A percentile compares a stretch with the other conserved stretches of the same genome.
These are phyloP conservation scores for Micractinium conductrix DNA, from an alignment of 139 green algal species.

Conservation along the genomic window DNA sequence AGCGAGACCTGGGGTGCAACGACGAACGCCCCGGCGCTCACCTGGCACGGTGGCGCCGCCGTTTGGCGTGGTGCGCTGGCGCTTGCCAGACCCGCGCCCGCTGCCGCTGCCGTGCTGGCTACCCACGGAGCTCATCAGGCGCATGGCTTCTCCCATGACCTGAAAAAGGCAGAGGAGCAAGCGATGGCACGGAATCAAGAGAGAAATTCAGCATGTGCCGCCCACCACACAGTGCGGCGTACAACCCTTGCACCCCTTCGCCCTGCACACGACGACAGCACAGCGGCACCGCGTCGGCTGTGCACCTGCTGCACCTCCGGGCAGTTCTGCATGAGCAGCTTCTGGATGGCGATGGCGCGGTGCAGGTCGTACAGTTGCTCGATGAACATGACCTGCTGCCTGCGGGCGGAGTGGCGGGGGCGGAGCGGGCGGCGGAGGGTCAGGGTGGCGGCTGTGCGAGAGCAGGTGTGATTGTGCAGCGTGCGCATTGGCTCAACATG, in stretches of 20 bases:
- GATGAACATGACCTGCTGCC: slow-evolving; percentile 42
- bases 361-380: slow-evolving; percentile 52
- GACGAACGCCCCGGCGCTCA: no score
- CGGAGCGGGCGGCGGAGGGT: no score
- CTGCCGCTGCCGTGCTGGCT: slow-evolving; percentile 33
- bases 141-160: slow-evolving; percentile 33
- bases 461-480: background rate
- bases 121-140: slow-evolving; percentile 31
- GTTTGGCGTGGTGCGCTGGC: slow-evolving; percentile 32
- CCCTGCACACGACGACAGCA: no score
- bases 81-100: slow-evolving; percentile 12
- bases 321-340: slow-evolving; percentile 42
- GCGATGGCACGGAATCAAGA: no score
- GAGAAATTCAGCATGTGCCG: background rate
- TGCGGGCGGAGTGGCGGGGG: no score
- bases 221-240: no score
- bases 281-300: no score
- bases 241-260: no score
- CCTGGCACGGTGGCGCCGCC: slow-evolving; percentile 31
- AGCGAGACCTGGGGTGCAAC: no score
- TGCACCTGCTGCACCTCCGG: slow-evolving; percentile 35
- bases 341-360: slow-evolving; percentile 46
- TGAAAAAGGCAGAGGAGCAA: background rate
- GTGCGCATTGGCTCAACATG: no score
- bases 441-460: no score